These are phyloP conservation scores for Bipolaris oryzae DNA, from an alignment of 2,329 filamentous ascomycete species.

Conservation along the genomic window DNA sequence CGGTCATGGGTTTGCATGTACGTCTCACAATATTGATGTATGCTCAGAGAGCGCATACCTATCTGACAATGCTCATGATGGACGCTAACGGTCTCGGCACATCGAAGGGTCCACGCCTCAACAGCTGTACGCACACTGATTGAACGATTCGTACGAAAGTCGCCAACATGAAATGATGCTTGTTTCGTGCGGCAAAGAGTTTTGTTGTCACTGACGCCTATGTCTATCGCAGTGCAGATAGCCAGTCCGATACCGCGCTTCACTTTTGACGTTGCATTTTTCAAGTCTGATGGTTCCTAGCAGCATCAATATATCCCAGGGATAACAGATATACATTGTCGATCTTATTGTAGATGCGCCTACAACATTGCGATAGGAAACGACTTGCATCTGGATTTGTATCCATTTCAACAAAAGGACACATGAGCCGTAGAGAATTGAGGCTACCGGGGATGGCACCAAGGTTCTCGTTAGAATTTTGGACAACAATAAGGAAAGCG, in stretches of 20 bases:
- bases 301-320: background rate
- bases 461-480: background rate
- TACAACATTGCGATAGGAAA: no score
- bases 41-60: background rate
- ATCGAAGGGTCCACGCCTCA: conserved; percentile 24
- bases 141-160: conserved; percentile 2
- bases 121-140: conserved; percentile 23
- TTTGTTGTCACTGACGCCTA: background rate
- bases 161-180: background rate
- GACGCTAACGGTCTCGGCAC: conserved; percentile 25
- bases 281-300: background rate
- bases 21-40: conserved; percentile 1
- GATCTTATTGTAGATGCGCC: no score
- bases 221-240: background rate
- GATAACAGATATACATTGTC: background rate
- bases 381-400: no score
- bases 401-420: no score
- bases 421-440: no score
- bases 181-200: background rate
- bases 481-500: background rate
- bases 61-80: conserved; percentile 12
- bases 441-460: background rate
- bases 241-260: background rate
- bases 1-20: conserved; percentile 25
- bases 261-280: background rate